Evolutionary conservation across 805 yeast genomes (phyloP).

Genomic region (Saccharomycopsis vini): DNA sequence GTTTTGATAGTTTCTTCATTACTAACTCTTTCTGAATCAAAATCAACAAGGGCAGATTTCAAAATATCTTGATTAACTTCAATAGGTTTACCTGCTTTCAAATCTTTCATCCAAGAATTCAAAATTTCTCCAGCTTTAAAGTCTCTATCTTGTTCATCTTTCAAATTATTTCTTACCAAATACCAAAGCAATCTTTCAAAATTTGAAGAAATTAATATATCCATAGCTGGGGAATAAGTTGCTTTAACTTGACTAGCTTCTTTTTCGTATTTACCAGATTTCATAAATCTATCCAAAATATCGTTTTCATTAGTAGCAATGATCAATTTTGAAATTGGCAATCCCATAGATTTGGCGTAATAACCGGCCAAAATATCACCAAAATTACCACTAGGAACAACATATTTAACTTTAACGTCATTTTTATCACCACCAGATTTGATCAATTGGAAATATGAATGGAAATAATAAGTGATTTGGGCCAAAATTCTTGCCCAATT

Average conservation of each 20-base stretch:
- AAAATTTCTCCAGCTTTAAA: conserved; percentile 66
- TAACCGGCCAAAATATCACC: conserved; percentile 98
- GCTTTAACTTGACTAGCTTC: conserved; percentile 62
- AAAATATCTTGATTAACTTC: conserved; percentile 57
- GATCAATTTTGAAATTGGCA: conserved; percentile 77
- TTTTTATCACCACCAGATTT: conserved; percentile 29
- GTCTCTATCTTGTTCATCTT: conserved; percentile 43
- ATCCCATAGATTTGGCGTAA: conserved; percentile 90
- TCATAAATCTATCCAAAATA: conserved; percentile 85
- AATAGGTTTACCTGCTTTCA: conserved; percentile 71
- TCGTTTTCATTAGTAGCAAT: conserved; percentile 96
- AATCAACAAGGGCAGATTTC: conserved; percentile 54
- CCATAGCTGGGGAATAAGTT: conserved; percentile 97
- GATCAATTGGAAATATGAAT: conserved; percentile 71
- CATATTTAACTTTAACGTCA: conserved; percentile 56
- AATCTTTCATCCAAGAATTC: conserved; percentile 66
- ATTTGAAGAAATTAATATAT: conserved; percentile 87
- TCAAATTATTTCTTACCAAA: conserved; percentile 60
- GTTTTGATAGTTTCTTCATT: conserved; percentile 74
- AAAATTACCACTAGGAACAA: conserved; percentile 97
- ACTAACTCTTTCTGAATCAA: conserved; percentile 72
- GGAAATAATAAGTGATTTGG: conserved; percentile 93
- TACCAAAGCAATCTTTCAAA: conserved; percentile 97
- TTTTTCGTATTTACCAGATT: conserved; percentile 79
- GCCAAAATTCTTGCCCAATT: conserved; percentile 99